Evolutionary conservation across 805 yeast species (phyloP).

Genomic region (Metschnikowia matae): DNA sequence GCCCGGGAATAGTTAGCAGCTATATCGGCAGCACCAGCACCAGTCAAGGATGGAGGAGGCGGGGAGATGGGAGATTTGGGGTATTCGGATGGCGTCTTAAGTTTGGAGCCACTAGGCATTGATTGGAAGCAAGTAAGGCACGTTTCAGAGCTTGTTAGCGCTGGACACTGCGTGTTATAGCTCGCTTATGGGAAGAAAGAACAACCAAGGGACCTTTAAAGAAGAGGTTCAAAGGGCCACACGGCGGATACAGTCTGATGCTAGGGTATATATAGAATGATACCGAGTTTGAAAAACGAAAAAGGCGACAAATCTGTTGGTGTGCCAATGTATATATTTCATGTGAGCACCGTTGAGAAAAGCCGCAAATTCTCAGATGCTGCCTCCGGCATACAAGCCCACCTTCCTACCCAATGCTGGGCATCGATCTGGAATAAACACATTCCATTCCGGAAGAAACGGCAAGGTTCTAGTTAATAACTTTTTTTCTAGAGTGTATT

Average conservation of each 20-base stretch:
- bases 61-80: conserved; percentile 6
- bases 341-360: conserved; percentile 4
- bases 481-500: too few species aligned
- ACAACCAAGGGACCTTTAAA: background rate
- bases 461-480: background rate
- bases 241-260: background rate
- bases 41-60: conserved; percentile 11
- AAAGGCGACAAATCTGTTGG: background rate
- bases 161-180: background rate
- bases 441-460: background rate
- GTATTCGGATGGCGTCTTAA: conserved; percentile 3
- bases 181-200: background rate
- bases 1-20: conserved; percentile 6
- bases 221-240: background rate
- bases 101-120: conserved; percentile 8
- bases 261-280: background rate
- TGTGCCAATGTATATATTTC: background rate
- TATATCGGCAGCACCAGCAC: conserved; percentile 11
- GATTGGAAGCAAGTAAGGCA: conserved; percentile 2
- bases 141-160: background rate
- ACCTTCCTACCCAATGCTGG: background rate
- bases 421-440: background rate
- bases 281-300: background rate
- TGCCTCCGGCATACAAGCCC: conserved; percentile 1
- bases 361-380: conserved; percentile 4